A percentile compares a stretch with the other conserved stretches of the same genome.
Evolutionary conservation across 148 eudicot species (phyloP).

Genomic region (Rhododendron williamsianum): DNA sequence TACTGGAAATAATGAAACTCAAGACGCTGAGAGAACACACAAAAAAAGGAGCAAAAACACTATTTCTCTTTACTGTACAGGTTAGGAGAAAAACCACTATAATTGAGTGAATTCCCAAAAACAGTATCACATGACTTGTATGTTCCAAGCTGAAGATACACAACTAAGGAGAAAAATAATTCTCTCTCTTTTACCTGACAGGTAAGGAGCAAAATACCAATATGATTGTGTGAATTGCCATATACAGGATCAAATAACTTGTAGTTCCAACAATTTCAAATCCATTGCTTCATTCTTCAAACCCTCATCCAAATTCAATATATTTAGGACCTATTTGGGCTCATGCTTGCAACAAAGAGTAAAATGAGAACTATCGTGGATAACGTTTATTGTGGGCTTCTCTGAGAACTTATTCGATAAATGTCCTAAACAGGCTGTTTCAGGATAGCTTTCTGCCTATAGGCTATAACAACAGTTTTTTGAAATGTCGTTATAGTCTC

Average conservation of each 20-base stretch:
- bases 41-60: neutral
- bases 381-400: neutral
- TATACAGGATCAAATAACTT: neutral
- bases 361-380: neutral
- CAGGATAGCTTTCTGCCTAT: neutral
- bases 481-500: neutral
- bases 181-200: neutral
- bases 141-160: neutral
- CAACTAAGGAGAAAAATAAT: neutral
- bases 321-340: neutral
- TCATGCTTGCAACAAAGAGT: neutral
- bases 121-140: neutral
- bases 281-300: neutral
- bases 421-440: neutral
- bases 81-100: neutral
- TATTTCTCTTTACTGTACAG: neutral
- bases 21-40: neutral
- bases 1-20: neutral
- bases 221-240: neutral
- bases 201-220: neutral
- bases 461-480: neutral
- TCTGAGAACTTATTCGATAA: neutral
- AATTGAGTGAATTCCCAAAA: neutral
- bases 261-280: conserved; percentile 3
- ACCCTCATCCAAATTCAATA: neutral